These are phyloP conservation scores for Corylus avellana DNA, from an alignment of 306 rosid species.

Conservation along the genomic window DNA sequence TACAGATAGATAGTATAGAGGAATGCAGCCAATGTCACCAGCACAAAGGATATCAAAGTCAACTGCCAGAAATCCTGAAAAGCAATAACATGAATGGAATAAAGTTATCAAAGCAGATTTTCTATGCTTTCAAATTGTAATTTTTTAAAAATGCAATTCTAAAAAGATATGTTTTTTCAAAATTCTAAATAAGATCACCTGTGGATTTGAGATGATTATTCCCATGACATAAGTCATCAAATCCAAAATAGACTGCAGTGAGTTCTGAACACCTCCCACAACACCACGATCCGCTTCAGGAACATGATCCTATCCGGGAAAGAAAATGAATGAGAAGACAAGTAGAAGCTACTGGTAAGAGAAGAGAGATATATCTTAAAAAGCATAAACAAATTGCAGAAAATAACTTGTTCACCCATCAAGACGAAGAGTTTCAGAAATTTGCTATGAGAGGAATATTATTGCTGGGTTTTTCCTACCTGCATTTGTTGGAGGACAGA, in stretches of 20 bases:
- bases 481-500: constrained; percentile 93
- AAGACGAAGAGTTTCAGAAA: neutral
- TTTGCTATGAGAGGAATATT: neutral
- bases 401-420: neutral
- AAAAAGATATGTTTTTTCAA: neutral
- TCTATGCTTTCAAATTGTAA: too few relatives aligned
- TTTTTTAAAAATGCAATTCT: neutral
- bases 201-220: constrained; percentile 68
- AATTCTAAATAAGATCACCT: constrained; percentile 41
- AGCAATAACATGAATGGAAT: neutral
- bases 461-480: constrained; percentile 33
- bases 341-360: constrained; percentile 1
- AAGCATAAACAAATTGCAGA: constrained; percentile 4
- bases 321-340: neutral
- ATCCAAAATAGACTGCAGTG: constrained; percentile 80
- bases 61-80: constrained; percentile 82
- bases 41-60: constrained; percentile 54
- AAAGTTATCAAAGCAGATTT: neutral
- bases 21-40: constrained; percentile 62
- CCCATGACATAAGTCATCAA: constrained; percentile 84
- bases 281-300: constrained; percentile 73
- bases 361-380: constrained; percentile 5
- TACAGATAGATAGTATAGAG: constrained; percentile 63
- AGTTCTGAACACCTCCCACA: constrained; percentile 87
- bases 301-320: constrained; percentile 55